phyloP scores from a whole-genome alignment of 2,329 filamentous ascomycete species.

The Aspergillus thermomutatus region DNA sequence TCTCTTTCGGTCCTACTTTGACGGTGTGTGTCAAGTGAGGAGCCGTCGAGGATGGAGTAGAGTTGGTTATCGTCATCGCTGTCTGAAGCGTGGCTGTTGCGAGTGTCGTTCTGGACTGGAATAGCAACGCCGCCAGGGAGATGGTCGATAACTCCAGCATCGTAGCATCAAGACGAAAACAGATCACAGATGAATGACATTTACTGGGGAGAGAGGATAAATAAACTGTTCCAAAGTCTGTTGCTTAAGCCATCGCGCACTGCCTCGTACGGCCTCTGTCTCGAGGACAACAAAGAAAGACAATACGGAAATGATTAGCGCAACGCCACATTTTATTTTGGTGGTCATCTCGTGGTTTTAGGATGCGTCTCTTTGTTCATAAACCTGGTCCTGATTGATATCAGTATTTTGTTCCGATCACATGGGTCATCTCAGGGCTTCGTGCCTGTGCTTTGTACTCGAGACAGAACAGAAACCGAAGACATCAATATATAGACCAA shows the following conservation, averaged over 20 bases:
- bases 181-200: not conserved
- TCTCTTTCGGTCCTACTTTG: slow-evolving; percentile 29
- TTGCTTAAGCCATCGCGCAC: not conserved
- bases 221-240: not conserved
- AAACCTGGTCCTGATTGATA: not conserved
- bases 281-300: not conserved
- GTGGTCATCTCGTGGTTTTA: not conserved
- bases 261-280: not conserved
- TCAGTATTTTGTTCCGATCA: not conserved
- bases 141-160: not conserved
- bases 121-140: not conserved
- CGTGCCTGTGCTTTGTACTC: no score
- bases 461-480: no score
- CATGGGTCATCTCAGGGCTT: no score
- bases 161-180: not conserved
- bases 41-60: not conserved
- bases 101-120: not conserved
- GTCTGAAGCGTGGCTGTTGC: not conserved
- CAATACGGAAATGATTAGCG: not conserved
- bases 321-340: not conserved
- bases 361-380: not conserved
- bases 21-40: slow-evolving; percentile 28
- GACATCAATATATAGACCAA: no score
- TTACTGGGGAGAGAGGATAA: no score
- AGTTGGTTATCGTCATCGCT: not conserved